Percentiles rank a stretch among this genome's conserved stretches.
These are phyloP conservation scores for Phytophthora agathidicida DNA, from an alignment of 352 stramenopile genomes.

Conservation along the genomic window DNA sequence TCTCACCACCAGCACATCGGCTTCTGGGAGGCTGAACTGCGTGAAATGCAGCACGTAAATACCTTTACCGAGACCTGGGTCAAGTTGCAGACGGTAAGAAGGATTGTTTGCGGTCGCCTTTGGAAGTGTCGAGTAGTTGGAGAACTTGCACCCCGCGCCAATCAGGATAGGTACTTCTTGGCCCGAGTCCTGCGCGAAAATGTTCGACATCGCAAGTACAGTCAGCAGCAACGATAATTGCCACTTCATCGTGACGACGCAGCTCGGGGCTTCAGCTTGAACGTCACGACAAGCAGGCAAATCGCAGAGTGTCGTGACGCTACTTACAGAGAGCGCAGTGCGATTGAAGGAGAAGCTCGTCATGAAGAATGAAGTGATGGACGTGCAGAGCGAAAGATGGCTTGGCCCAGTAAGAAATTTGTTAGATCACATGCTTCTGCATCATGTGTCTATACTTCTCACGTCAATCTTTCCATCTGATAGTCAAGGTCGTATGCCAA, in stretches of 20 bases:
- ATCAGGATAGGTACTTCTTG: conserved; percentile 38
- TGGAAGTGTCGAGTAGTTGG: conserved; percentile 51
- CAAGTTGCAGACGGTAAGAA: conserved; percentile 53
- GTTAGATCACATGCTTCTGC: conserved; percentile 6
- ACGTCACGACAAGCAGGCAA: conserved; percentile 18
- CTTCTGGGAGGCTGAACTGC: conserved; percentile 52
- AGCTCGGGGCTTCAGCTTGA: no score
- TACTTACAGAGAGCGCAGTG: neutral
- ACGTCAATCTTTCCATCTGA: conserved; percentile 4
- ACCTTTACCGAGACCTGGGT: conserved; percentile 52
- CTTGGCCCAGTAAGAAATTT: neutral
- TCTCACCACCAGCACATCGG: conserved; percentile 55
- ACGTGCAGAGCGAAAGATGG: conserved; percentile 1
- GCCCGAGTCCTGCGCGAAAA: conserved; percentile 16
- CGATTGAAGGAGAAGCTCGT: conserved; percentile 30
- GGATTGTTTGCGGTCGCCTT: conserved; percentile 13
- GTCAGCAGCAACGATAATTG: conserved; percentile 10
- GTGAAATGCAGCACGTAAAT: conserved; percentile 71
- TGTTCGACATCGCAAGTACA: conserved; percentile 1
- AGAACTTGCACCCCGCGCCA: conserved; percentile 58
- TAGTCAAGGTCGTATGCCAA: no score
- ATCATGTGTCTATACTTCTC: conserved; percentile 3
- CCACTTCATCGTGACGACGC: conserved; percentile 25
- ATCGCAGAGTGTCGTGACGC: conserved; percentile 34
- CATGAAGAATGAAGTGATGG: conserved; percentile 11